Percentiles rank a stretch among this genome's conserved stretches.
phyloP scores from a whole-genome alignment of 2,329 filamentous ascomycete species.

The Hypoxylon sp. region DNA sequence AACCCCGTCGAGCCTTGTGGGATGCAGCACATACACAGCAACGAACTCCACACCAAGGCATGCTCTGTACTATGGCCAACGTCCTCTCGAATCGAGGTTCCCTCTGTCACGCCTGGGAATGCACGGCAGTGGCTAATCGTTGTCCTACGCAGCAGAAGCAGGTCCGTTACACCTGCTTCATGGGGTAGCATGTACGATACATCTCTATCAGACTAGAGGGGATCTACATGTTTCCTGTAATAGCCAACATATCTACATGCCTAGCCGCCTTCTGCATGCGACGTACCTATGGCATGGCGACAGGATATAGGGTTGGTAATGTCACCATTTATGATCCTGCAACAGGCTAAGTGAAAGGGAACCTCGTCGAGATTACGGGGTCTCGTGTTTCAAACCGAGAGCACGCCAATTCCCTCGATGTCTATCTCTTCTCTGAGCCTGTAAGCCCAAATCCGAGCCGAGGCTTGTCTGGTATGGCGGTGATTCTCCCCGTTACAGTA shows the following conservation, averaged over 20 bases:
- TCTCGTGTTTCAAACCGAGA: slow-evolving; percentile 12
- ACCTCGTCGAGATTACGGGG: slow-evolving; percentile 11
- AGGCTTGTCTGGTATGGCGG: not conserved
- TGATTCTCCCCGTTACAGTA: not conserved
- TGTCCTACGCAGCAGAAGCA: slow-evolving; percentile 48
- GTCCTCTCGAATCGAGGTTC: slow-evolving; percentile 23
- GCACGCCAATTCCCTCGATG: slow-evolving; percentile 4
- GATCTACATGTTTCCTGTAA: slow-evolving; percentile 35
- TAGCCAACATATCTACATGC: slow-evolving; percentile 16
- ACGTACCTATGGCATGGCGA: slow-evolving; percentile 19
- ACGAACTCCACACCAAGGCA: slow-evolving; percentile 31
- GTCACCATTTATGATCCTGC: slow-evolving; percentile 22
- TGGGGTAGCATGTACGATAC: slow-evolving; percentile 52
- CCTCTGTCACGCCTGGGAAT: slow-evolving; percentile 30
- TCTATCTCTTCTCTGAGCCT: not conserved
- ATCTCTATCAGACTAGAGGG: slow-evolving; percentile 46
- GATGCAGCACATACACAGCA: slow-evolving; percentile 41
- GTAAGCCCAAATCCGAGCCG: slow-evolving; percentile 3
- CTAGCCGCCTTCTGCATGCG: slow-evolving; percentile 17
- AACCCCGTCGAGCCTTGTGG: slow-evolving; percentile 39
- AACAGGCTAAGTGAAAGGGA: slow-evolving; percentile 17
- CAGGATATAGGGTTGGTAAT: slow-evolving; percentile 30
- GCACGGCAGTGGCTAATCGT: slow-evolving; percentile 43
- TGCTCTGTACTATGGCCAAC: slow-evolving; percentile 37
- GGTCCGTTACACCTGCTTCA: slow-evolving; percentile 51